A percentile compares a stretch with the other conserved stretches of the same genome.
These are phyloP conservation scores for Geranium brycei DNA, from an alignment of 345 rosid species.

Conservation along the genomic window DNA sequence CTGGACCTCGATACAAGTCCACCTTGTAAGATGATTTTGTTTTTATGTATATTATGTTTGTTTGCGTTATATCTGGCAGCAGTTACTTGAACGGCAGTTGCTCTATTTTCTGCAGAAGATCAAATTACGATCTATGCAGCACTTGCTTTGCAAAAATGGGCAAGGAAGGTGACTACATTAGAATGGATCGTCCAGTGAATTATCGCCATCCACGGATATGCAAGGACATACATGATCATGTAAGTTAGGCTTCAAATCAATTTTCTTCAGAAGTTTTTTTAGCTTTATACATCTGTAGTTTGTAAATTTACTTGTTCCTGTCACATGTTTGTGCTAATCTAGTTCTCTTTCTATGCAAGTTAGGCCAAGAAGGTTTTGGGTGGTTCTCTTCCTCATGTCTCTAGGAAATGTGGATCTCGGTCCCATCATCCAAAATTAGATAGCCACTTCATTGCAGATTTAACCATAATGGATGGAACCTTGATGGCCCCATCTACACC, in stretches of 20 bases:
- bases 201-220: conserved; percentile 14
- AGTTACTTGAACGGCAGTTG: not conserved
- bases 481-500: conserved; percentile 54
- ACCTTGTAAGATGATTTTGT: conserved; percentile 48
- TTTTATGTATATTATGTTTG: not conserved
- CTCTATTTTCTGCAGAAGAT: conserved; percentile 34
- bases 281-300: too few species aligned
- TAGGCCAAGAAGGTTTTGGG: too few species aligned
- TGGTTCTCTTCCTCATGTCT: too few species aligned
- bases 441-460: conserved; percentile 71
- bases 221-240: conserved; percentile 27
- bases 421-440: conserved; percentile 38
- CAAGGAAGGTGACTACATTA: conserved; percentile 44
- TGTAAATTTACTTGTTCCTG: too few species aligned
- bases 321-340: too few species aligned
- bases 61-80: not conserved
- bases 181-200: conserved; percentile 52
- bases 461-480: conserved; percentile 76
- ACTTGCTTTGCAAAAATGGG: conserved; percentile 69
- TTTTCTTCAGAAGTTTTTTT: too few species aligned
- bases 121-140: conserved; percentile 75
- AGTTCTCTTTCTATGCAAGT: too few species aligned
- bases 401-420: conserved; percentile 17
- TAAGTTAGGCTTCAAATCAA: conserved; percentile 12
- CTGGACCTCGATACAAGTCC: conserved; percentile 79